Base-by-base conservation (phyloP, 768 basidiomycete species). In the Mycena polygramma region DNA sequence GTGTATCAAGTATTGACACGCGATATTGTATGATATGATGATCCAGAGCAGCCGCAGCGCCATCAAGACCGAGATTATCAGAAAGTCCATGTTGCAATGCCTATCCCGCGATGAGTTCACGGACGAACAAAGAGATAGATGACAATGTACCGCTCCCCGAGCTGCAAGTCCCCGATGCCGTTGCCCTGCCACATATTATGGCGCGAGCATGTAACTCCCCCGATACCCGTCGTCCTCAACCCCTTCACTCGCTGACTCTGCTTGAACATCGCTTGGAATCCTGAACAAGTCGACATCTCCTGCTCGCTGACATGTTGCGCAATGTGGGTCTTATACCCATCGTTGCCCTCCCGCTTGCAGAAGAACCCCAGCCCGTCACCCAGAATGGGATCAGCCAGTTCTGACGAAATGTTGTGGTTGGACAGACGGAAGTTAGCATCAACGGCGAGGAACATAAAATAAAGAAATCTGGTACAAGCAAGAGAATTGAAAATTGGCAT, bases 381-480 rank as follows among this genome's bases (percentile, higher is more conserved):
- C 30, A 54, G 35, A 54, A 54, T 54, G 2, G 52, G 52, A 10
- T 54, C 52, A 7, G 30, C 30, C 0, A 7, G 6, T 19, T 54
- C 52, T 0, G 52, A 54, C 14, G 52, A 54, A 4, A 54, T 26
- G 15, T 54, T 54, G 9, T 14, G n/a, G 19, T 54, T 54, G 2
- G 52, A 54, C 30, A 54, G 52, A 4, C 52, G 52, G 15, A 54
- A 54, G 30, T 54, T 54, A 13, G 52, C 52, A 14, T 54, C 52
- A 3, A 22, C 7, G 3, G 52, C 52, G 26, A 54, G 35, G 17
- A 54, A 54, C 14, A 54, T 11, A 19, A 54, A 54, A 35, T 54
- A 35, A 35, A 54, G 30, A 54, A 35, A 54, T 54, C 52, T 54
- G 14, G n/a, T n/a, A n/a, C n/a, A n/a, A n/a, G n/a, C n/a, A n/a